phyloP scores from a whole-genome alignment of 768 basidiomycete genomes.

The Boletus pseudo-olivaceus region DNA sequence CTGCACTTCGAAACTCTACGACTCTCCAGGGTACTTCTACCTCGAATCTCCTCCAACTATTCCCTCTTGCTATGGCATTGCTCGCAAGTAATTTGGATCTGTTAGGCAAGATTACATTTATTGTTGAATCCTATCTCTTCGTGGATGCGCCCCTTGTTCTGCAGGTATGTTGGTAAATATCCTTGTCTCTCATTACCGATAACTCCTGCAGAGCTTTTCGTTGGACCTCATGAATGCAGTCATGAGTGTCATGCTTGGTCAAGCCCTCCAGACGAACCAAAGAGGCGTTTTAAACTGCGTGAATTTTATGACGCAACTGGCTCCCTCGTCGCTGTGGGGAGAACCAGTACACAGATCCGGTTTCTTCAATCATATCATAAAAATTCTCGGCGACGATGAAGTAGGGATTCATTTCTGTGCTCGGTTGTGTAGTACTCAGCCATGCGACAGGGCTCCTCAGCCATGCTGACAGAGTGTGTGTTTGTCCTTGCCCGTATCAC shows the following conservation, averaged over 20 bases:
- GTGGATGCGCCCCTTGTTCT: constrained; percentile 60
- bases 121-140: constrained; percentile 79
- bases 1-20: constrained; percentile 62
- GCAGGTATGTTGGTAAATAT: constrained; percentile 44
- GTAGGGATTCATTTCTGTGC: constrained; percentile 35
- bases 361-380: constrained; percentile 62
- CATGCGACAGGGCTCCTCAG: constrained; percentile 26
- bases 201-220: constrained; percentile 44
- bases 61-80: constrained; percentile 59
- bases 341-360: constrained; percentile 70
- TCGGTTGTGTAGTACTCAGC: constrained; percentile 7
- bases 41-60: constrained; percentile 57
- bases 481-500: constrained; percentile 73
- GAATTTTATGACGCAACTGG: constrained; percentile 57
- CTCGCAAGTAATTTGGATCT: constrained; percentile 70
- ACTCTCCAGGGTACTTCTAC: constrained; percentile 47
- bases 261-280: constrained; percentile 50
- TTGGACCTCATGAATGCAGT: constrained; percentile 58
- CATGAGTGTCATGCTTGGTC: constrained; percentile 46
- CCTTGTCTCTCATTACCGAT: background rate
- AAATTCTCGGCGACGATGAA: constrained; percentile 62
- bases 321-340: constrained; percentile 66
- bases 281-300: constrained; percentile 61
- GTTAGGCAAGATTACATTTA: constrained; percentile 59
- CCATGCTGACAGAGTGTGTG: constrained; percentile 61